phyloP scores from a whole-genome alignment of 129 eudicot species.

The Flaveria robusta region DNA sequence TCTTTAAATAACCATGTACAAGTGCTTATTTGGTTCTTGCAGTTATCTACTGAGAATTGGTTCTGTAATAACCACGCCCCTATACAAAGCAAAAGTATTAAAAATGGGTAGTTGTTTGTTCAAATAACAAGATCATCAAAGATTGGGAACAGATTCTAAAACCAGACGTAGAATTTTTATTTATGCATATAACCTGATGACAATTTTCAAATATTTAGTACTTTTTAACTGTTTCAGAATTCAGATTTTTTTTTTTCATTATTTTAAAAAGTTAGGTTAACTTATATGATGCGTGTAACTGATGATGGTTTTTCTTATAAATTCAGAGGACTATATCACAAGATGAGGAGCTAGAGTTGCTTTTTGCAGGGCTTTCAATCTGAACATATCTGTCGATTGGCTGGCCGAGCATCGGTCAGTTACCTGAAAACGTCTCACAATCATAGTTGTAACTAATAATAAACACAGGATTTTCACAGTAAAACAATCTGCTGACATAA shows the following conservation, averaged over 20 bases:
- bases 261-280: background rate
- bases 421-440: background rate
- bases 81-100: background rate
- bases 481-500: background rate
- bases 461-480: background rate
- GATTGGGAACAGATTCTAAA: background rate
- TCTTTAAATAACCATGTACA: background rate
- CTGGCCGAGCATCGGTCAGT: slow-evolving; percentile 19
- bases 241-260: background rate
- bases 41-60: no score
- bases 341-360: slow-evolving; percentile 82
- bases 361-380: slow-evolving; percentile 75
- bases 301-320: background rate
- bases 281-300: slow-evolving; percentile 10
- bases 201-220: background rate
- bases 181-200: background rate
- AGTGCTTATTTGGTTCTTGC: background rate
- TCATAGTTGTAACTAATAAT: background rate
- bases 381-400: slow-evolving; percentile 34
- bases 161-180: background rate
- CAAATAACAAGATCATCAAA: background rate
- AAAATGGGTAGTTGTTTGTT: background rate
- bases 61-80: background rate
- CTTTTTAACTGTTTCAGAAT: background rate
- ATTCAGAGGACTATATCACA: slow-evolving; percentile 71